Conservation (phyloP, 2,329 filamentous ascomycete species). For the Exserohilum turcica region DNA sequence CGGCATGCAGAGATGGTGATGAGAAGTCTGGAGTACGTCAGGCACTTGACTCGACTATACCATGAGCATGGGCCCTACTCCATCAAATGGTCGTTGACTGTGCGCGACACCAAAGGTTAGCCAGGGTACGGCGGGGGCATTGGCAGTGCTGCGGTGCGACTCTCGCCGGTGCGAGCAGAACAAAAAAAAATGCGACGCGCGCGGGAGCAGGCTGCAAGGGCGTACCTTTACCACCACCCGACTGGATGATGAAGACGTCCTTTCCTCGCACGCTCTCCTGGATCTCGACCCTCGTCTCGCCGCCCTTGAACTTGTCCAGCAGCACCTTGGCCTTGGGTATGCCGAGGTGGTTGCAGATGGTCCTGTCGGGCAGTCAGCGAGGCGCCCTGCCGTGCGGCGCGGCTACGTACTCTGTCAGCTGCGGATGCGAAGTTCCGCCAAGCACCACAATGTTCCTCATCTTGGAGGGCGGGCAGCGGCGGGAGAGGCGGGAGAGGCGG, state of each 20-base stretch:
- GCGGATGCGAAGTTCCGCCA: conserved; percentile 89
- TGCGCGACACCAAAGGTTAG: conserved; percentile 22
- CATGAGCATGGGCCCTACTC: conserved; percentile 57
- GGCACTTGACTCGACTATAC: conserved; percentile 30
- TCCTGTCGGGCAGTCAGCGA: conserved; percentile 42
- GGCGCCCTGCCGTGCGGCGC: background rate
- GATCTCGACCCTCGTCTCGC: conserved; percentile 94
- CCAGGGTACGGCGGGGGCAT: conserved; percentile 11
- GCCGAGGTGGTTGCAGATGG: conserved; percentile 85
- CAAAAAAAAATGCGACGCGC: conserved; percentile 5
- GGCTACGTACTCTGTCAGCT: conserved; percentile 69
- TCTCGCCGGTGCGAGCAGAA: background rate
- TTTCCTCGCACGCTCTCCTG: conserved; percentile 96
- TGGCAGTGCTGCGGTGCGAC: conserved; percentile 6
- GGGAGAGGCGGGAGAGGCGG: background rate
- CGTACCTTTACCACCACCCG: conserved; percentile 73
- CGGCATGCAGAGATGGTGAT: conserved; percentile 99
- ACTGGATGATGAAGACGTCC: conserved; percentile 96
- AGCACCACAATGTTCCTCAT: conserved; percentile 95
- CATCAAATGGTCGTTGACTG: conserved; percentile 92
- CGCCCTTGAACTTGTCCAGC: conserved; percentile 89
- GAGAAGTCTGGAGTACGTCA: conserved; percentile 62
- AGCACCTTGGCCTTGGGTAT: conserved; percentile 84
- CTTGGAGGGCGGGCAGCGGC: conserved; percentile 59
- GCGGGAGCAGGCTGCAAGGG: background rate